Percentiles rank a stretch among this genome's conserved stretches.
phyloP scores from a whole-genome alignment of 352 stramenopile species.

The Elongisporangium senticosum region DNA sequence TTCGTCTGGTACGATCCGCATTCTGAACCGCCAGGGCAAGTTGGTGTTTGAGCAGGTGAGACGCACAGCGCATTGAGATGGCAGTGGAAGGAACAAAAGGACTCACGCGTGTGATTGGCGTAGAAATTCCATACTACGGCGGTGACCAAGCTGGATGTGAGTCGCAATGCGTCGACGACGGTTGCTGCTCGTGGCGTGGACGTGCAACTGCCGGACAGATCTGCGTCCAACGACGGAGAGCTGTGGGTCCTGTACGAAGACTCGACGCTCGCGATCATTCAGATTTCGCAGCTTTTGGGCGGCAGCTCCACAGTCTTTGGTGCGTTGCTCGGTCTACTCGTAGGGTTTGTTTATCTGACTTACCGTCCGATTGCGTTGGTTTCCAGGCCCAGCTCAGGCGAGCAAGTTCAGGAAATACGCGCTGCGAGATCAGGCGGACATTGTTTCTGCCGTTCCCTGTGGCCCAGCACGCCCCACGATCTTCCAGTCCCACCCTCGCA shows the following conservation, averaged over 20 bases:
- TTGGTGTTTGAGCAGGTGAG: constrained; percentile 54
- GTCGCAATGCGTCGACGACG: constrained; percentile 26
- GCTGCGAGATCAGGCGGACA: constrained; percentile 62
- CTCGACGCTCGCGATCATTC: constrained; percentile 70
- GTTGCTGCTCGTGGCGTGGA: constrained; percentile 21
- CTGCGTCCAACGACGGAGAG: constrained; percentile 34
- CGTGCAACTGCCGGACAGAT: constrained; percentile 14
- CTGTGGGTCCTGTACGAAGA: constrained; percentile 79
- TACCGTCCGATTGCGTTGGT: neutral
- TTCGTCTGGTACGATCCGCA: constrained; percentile 47
- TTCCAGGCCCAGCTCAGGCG: constrained; percentile 46
- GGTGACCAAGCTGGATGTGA: constrained; percentile 49
- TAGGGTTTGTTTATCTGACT: neutral
- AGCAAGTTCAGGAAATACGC: constrained; percentile 81
- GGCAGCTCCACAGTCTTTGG: constrained; percentile 50
- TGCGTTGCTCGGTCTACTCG: constrained; percentile 7
- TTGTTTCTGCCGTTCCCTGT: constrained; percentile 56
- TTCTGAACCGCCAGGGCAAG: constrained; percentile 45
- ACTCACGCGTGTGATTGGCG: neutral
- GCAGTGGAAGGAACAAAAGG: neutral
- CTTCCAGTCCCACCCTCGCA: constrained; percentile 74
- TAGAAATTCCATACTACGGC: constrained; percentile 45
- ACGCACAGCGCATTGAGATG: neutral
- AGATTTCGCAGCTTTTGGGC: constrained; percentile 49
- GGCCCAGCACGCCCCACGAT: constrained; percentile 61